Percentiles rank a stretch among this genome's conserved stretches.
Evolutionary conservation across 305 asterid genomes (phyloP).

Genomic region (Fraxinus baroniana): DNA sequence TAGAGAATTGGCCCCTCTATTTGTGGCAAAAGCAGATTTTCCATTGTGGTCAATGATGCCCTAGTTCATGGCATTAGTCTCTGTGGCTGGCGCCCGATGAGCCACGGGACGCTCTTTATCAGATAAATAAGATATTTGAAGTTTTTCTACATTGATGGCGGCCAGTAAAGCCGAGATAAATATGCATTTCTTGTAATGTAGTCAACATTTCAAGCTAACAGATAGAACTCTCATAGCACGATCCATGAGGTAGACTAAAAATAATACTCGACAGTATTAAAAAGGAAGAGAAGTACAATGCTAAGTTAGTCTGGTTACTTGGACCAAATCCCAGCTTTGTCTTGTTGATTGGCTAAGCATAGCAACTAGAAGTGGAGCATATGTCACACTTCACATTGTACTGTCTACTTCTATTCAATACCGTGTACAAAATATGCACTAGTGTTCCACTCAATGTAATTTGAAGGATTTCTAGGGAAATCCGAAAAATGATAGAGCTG

Average conservation of each 20-base stretch:
- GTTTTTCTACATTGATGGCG: not conserved
- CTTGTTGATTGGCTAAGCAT: not conserved
- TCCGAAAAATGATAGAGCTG: not conserved
- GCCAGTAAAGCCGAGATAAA: too few species aligned
- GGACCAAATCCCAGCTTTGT: not conserved
- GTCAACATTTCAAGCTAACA: not conserved
- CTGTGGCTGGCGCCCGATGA: not conserved
- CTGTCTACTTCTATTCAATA: not conserved
- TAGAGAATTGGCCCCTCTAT: too few species aligned
- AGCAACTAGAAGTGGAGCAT: not conserved
- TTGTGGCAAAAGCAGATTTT: not conserved
- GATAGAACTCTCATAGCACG: too few species aligned
- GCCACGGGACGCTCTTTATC: too few species aligned
- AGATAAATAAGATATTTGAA: not conserved
- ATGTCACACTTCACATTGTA: not conserved
- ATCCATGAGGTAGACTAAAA: too few species aligned
- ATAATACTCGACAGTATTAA: too few species aligned
- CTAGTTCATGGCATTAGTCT: not conserved
- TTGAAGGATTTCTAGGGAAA: not conserved
- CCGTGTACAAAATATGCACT: not conserved
- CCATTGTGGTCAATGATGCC: not conserved
- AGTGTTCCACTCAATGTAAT: not conserved
- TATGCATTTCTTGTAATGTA: not conserved
- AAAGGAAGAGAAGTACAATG: too few species aligned
- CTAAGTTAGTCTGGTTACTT: not conserved